Conservation (phyloP, 768 basidiomycete species). For the Rhizopogon salebrosus region DNA sequence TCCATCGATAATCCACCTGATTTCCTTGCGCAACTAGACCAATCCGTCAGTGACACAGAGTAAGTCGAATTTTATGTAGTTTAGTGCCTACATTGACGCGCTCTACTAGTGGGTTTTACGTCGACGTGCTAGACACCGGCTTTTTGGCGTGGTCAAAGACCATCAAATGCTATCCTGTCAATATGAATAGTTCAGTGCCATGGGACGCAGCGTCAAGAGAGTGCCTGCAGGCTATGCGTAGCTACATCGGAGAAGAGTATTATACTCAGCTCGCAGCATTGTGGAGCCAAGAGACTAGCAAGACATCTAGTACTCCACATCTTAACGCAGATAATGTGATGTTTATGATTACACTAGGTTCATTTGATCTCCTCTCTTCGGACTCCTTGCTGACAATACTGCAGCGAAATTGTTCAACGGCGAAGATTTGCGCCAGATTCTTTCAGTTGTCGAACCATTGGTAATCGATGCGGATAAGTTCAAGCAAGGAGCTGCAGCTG, state of each 20-base stretch:
- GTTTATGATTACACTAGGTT: constrained; percentile 47
- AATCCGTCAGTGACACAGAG: constrained; percentile 33
- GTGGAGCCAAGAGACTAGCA: constrained; percentile 80
- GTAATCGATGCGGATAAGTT: constrained; percentile 68
- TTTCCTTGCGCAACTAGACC: constrained; percentile 45
- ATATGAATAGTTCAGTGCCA: constrained; percentile 30
- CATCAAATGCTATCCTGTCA: constrained; percentile 54
- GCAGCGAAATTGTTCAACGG: constrained; percentile 66
- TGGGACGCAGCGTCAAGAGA: constrained; percentile 55
- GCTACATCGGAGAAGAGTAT: constrained; percentile 46
- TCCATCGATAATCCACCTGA: constrained; percentile 40
- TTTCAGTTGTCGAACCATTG: constrained; percentile 56
- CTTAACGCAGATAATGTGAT: constrained; percentile 48
- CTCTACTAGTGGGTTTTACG: constrained; percentile 40
- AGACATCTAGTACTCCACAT: constrained; percentile 45
- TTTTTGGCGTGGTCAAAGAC: constrained; percentile 70
- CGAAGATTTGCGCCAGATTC: constrained; percentile 43
- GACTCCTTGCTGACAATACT: constrained; percentile 30
- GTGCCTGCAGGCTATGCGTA: constrained; percentile 46
- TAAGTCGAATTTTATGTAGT: constrained; percentile 16
- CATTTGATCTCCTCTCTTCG: constrained; percentile 30
- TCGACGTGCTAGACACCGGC: constrained; percentile 74
- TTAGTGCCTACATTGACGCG: neutral
- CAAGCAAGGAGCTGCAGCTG: constrained; percentile 80
- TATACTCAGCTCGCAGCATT: constrained; percentile 55